Evolutionary conservation across 108 stramenopile species (phyloP), one percentile per base, ranked within the genome.

Genomic region (Nitzschia inconspicua): DNA sequence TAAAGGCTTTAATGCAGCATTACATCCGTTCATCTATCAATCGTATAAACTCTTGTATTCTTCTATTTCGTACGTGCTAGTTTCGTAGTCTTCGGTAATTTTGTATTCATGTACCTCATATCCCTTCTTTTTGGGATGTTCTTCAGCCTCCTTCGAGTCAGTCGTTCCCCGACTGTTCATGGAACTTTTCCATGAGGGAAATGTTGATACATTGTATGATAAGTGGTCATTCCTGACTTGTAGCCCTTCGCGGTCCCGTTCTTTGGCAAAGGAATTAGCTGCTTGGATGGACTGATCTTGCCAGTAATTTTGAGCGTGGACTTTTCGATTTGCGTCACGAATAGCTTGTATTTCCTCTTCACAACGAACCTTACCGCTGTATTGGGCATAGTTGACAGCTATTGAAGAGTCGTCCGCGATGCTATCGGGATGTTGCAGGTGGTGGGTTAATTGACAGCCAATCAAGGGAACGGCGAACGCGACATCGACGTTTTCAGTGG

Each of bases 11-110:
- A n/a, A n/a, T n/a, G n/a, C n/a, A n/a, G n/a, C n/a, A n/a, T n/a
- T n/a, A n/a, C n/a, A n/a, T n/a, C n/a, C n/a, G n/a, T n/a, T n/a
- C n/a, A n/a, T 28, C n/a, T 20, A 27, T 28, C 1, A 54, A 20
- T 65, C 63, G 30, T 65, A 65, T 10, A 65, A 11, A 30, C 63
- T 65, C 43, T 65, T 65, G 42, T 65, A 65, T 39, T 65, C 63
- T 13, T 27, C n/a, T 11, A 53, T 16, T 6, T 44, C 42, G 30
- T 65, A 65, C 10, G 27, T 35, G 30, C 24, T 44, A 19, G 19
- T 50, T 13, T 51, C 26, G 7, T 49, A 31, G 8, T 49, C 26
- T 11, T 24, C 51, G 2, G 8, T 54, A 13, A 24, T 20, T 3
- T 52, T 27, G 25, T 65, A 65, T 11, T 65, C 63, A 2, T 35